A percentile compares a stretch with the other conserved stretches of the same genome.
phyloP scores from a whole-genome alignment of 2,329 filamentous ascomycete species.

The Ceratocystis colombiana region DNA sequence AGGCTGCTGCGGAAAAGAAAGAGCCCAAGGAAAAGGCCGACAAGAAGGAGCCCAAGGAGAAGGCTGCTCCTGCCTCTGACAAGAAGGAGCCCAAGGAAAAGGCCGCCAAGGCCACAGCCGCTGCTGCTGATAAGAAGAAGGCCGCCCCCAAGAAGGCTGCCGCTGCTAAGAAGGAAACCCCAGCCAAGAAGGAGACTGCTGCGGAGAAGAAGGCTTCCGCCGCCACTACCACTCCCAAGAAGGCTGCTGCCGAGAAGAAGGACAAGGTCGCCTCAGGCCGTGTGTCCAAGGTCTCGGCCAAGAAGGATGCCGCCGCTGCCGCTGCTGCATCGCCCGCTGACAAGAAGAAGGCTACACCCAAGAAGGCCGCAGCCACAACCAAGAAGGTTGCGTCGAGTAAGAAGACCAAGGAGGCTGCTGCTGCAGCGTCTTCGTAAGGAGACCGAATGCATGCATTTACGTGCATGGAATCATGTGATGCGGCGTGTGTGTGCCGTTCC shows the following conservation, averaged over 20 bases:
- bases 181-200: slow-evolving; percentile 31
- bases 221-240: slow-evolving; percentile 34
- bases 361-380: slow-evolving; percentile 30
- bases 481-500: not conserved
- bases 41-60: slow-evolving; percentile 31
- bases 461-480: not conserved
- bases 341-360: slow-evolving; percentile 27
- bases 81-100: slow-evolving; percentile 32
- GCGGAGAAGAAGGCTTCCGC: slow-evolving; percentile 50
- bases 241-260: slow-evolving; percentile 32
- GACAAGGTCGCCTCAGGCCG: slow-evolving; percentile 29
- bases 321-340: slow-evolving; percentile 29
- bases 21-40: slow-evolving; percentile 34
- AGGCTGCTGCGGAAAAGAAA: slow-evolving; percentile 52
- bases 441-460: not conserved
- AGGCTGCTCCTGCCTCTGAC: slow-evolving; percentile 29
- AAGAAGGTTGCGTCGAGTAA: slow-evolving; percentile 44
- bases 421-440: slow-evolving; percentile 12
- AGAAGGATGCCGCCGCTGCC: slow-evolving; percentile 27
- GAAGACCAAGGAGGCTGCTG: slow-evolving; percentile 37
- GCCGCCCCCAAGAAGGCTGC: slow-evolving; percentile 32
- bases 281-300: slow-evolving; percentile 28
- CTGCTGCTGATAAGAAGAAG: slow-evolving; percentile 38
- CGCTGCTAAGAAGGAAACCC: slow-evolving; percentile 29
- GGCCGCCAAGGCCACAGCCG: slow-evolving; percentile 57